Evolutionary conservation across 345 rosid species (phyloP).

Genomic region (Draba incana): DNA sequence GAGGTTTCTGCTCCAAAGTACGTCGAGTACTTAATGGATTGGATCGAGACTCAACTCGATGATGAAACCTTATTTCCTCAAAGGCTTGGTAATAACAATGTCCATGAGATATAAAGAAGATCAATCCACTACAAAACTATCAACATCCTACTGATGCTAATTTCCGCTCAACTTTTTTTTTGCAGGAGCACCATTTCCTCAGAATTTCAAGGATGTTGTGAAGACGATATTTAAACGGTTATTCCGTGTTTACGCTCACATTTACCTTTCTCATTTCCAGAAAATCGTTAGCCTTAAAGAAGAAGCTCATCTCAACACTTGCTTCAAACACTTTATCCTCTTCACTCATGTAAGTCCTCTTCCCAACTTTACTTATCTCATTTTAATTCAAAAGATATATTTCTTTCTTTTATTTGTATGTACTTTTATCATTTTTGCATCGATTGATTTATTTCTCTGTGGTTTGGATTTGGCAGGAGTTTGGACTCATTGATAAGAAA

Average conservation of each 20-base stretch:
- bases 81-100: constrained; percentile 72
- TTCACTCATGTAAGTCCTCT: constrained; percentile 80
- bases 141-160: background rate
- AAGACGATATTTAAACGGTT: constrained; percentile 94
- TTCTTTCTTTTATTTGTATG: too few relatives aligned
- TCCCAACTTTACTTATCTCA: too few relatives aligned
- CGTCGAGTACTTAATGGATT: constrained; percentile 98
- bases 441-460: background rate
- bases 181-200: constrained; percentile 95
- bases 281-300: constrained; percentile 98
- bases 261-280: constrained; percentile 97
- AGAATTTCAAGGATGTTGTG: constrained; percentile 93
- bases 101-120: constrained; percentile 1
- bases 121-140: constrained; percentile 4
- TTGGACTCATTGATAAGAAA: constrained; percentile 92
- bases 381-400: too few relatives aligned
- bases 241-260: constrained; percentile 97
- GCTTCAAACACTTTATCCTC: constrained; percentile 97
- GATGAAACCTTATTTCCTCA: constrained; percentile 97
- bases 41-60: constrained; percentile 97
- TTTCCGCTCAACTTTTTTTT: background rate
- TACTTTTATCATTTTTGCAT: too few relatives aligned
- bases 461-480: constrained; percentile 61
- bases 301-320: constrained; percentile 99
- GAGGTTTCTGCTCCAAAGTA: constrained; percentile 99